phyloP scores from a whole-genome alignment of 805 yeast species.

The Lachancea kluyveri region DNA sequence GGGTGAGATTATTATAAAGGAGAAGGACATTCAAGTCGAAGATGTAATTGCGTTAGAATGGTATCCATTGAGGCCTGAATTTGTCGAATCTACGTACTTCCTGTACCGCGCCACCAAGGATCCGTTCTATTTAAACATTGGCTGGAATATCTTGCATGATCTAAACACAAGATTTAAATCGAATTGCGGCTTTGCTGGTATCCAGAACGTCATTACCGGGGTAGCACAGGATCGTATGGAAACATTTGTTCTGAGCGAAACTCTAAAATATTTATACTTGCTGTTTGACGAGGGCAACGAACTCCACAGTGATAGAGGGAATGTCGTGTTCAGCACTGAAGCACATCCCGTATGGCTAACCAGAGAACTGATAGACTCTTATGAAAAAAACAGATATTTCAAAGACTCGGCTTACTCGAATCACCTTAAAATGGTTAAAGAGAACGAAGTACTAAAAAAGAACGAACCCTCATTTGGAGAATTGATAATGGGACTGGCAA shows the following conservation, averaged over 20 bases:
- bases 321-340: slow-evolving; percentile 70
- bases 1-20: not conserved
- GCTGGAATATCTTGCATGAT: slow-evolving; percentile 55
- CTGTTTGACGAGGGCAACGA: slow-evolving; percentile 68
- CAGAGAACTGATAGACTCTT: slow-evolving; percentile 24
- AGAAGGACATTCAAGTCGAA: slow-evolving; percentile 2
- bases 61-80: slow-evolving; percentile 93
- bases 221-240: slow-evolving; percentile 78
- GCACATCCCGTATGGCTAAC: slow-evolving; percentile 86
- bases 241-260: slow-evolving; percentile 82
- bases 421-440: slow-evolving; percentile 7
- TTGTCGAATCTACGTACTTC: slow-evolving; percentile 81
- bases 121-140: slow-evolving; percentile 74
- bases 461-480: slow-evolving; percentile 5
- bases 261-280: slow-evolving; percentile 74
- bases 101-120: slow-evolving; percentile 79
- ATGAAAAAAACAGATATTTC: slow-evolving; percentile 18
- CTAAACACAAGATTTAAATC: slow-evolving; percentile 47
- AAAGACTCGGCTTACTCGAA: slow-evolving; percentile 12
- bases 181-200: slow-evolving; percentile 77
- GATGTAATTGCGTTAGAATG: slow-evolving; percentile 51
- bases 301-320: slow-evolving; percentile 37
- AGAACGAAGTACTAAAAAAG: slow-evolving; percentile 5
- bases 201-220: slow-evolving; percentile 60
- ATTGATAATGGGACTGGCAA: slow-evolving; percentile 1